Evolutionary conservation across 2,329 filamentous ascomycete species (phyloP).

Genomic region (Bipolaris gigantea): DNA sequence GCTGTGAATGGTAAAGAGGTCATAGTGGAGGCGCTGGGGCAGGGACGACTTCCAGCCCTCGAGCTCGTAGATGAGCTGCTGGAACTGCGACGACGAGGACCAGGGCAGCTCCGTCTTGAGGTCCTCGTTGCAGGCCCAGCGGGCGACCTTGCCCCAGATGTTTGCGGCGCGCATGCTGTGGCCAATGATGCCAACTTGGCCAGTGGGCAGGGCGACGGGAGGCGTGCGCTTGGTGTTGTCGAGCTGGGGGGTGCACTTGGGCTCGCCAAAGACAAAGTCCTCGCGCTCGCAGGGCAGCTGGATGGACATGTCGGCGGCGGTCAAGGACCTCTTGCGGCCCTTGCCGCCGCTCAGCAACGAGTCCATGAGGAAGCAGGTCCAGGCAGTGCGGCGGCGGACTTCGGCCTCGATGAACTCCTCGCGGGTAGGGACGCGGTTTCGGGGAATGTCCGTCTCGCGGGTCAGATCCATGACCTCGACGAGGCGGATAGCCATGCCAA

Average conservation of each 20-base stretch:
- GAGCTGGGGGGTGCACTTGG: constrained; percentile 41
- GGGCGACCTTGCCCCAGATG: constrained; percentile 47
- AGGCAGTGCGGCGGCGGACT: constrained; percentile 45
- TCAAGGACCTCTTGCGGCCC: constrained; percentile 43
- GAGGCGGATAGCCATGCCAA: constrained; percentile 48
- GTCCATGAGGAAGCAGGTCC: constrained; percentile 50
- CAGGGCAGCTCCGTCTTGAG: constrained; percentile 44
- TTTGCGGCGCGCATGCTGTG: constrained; percentile 46
- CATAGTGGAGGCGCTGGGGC: constrained; percentile 42
- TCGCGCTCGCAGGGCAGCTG: constrained; percentile 47
- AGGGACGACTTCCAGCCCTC: constrained; percentile 42
- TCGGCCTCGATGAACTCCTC: constrained; percentile 48
- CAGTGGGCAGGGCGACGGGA: constrained; percentile 31
- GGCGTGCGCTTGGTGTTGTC: constrained; percentile 37
- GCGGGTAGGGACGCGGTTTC: constrained; percentile 37
- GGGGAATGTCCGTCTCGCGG: constrained; percentile 38
- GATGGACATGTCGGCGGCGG: constrained; percentile 42
- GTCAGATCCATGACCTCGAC: constrained; percentile 48
- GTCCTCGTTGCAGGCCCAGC: constrained; percentile 45
- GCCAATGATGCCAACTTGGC: constrained; percentile 45
- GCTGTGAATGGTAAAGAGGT: constrained; percentile 44
- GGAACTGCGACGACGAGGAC: constrained; percentile 41
- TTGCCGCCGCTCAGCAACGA: constrained; percentile 47
- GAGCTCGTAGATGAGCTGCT: constrained; percentile 40
- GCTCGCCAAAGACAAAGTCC: constrained; percentile 45